Conservation (phyloP, 2,329 filamentous ascomycete genomes). For the Cladophialophora psammophila region DNA sequence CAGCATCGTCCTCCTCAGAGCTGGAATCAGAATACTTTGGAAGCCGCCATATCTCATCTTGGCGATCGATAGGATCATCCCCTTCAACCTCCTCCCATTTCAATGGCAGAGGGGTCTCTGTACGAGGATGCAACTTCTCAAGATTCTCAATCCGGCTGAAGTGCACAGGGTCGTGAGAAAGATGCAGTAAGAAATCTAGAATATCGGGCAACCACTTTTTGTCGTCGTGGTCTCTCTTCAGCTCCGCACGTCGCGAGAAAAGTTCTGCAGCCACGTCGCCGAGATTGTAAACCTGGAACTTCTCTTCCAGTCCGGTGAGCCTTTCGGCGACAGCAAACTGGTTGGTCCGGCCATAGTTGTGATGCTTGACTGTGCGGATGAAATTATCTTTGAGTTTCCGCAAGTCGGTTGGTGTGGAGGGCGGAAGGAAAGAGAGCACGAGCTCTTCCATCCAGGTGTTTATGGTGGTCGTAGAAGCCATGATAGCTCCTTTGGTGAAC, state of each 20-base stretch:
- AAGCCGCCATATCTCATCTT: slow-evolving; percentile 73
- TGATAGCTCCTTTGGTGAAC: slow-evolving; percentile 27
- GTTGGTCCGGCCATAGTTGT: slow-evolving; percentile 70
- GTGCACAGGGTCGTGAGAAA: slow-evolving; percentile 80
- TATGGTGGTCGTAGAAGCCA: slow-evolving; percentile 41
- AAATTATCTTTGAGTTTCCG: slow-evolving; percentile 37
- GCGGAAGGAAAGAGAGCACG: slow-evolving; percentile 31
- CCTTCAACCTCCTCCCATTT: slow-evolving; percentile 81
- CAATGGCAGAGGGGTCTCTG: slow-evolving; percentile 59
- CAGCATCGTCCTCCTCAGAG: slow-evolving; percentile 50
- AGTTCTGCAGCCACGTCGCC: slow-evolving; percentile 80
- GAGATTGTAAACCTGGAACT: slow-evolving; percentile 79
- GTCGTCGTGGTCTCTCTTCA: slow-evolving; percentile 62
- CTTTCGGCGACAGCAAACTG: slow-evolving; percentile 74
- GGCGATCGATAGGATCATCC: slow-evolving; percentile 74
- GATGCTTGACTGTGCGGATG: slow-evolving; percentile 45
- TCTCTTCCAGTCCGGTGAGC: slow-evolving; percentile 79
- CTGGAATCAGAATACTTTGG: slow-evolving; percentile 71
- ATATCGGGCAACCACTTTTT: slow-evolving; percentile 74
- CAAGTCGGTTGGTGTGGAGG: slow-evolving; percentile 11
- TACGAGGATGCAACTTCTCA: slow-evolving; percentile 59
- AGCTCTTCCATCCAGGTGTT: slow-evolving; percentile 39
- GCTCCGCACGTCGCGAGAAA: slow-evolving; percentile 63
- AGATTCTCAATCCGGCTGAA: slow-evolving; percentile 72
- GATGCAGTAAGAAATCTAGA: slow-evolving; percentile 76